phyloP scores from a whole-genome alignment of 345 rosid genomes.

The Citrus hindsii region DNA sequence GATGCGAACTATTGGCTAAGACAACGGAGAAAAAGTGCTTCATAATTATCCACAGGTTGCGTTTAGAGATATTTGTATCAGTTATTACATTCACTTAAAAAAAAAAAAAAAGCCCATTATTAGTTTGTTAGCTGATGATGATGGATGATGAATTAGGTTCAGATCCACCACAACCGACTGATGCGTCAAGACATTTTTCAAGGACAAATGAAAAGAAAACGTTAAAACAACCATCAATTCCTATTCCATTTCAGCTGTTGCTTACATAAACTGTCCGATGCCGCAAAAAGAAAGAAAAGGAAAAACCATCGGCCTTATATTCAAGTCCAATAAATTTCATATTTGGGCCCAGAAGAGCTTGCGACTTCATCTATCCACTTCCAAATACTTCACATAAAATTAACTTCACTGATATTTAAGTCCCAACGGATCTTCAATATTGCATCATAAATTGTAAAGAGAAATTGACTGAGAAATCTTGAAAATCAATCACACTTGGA shows the following conservation, averaged over 20 bases:
- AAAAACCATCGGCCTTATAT: neutral
- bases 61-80: too few species aligned
- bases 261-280: neutral
- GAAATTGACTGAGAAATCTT: neutral
- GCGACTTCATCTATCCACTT: too few species aligned
- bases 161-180: neutral
- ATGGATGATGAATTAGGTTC: neutral
- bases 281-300: neutral
- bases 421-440: neutral
- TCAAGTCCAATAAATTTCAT: too few species aligned
- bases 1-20: neutral
- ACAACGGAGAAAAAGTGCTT: neutral
- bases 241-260: neutral
- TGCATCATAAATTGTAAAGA: neutral
- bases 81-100: neutral
- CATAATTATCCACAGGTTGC: neutral
- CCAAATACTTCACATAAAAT: too few species aligned
- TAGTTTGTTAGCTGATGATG: neutral
- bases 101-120: neutral
- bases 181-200: neutral
- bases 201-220: too few species aligned
- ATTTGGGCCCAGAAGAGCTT: neutral
- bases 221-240: neutral
- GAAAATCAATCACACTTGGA: neutral
- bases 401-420: neutral